A percentile compares a stretch with the other conserved stretches of the same genome.
These are phyloP conservation scores for Primulina eburnea DNA, from an alignment of 257 asterid genomes.

Conservation along the genomic window DNA sequence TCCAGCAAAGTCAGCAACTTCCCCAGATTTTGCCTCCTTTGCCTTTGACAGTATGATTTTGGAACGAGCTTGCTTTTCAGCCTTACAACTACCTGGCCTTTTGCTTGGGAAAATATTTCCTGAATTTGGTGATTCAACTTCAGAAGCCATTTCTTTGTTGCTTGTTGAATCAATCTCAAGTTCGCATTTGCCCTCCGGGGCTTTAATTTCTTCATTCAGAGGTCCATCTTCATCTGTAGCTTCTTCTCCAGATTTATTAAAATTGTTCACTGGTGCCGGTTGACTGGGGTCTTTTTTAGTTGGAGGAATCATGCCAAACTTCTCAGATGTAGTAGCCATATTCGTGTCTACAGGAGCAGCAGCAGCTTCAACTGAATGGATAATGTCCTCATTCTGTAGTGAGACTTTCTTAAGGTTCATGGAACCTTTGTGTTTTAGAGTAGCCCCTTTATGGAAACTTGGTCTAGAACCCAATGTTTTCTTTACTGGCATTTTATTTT, in stretches of 20 bases:
- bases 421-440: slow-evolving; percentile 43
- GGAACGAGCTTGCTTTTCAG: slow-evolving; percentile 26
- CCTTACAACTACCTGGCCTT: slow-evolving; percentile 19
- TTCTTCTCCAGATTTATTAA: slow-evolving; percentile 14
- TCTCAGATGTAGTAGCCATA: slow-evolving; percentile 29
- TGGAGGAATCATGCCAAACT: slow-evolving; percentile 26
- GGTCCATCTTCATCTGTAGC: slow-evolving; percentile 21
- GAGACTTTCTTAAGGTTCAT: slow-evolving; percentile 33
- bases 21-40: slow-evolving; percentile 27
- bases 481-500: slow-evolving; percentile 43
- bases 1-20: slow-evolving; percentile 24
- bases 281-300: slow-evolving; percentile 15
- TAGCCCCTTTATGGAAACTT: slow-evolving; percentile 33
- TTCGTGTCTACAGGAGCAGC: slow-evolving; percentile 21
- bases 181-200: slow-evolving; percentile 36
- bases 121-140: slow-evolving; percentile 28
- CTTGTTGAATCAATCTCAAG: slow-evolving; percentile 23
- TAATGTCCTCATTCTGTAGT: slow-evolving; percentile 21
- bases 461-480: slow-evolving; percentile 57
- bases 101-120: slow-evolving; percentile 21
- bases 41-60: slow-evolving; percentile 11
- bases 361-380: slow-evolving; percentile 26
- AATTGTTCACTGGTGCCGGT: slow-evolving; percentile 1
- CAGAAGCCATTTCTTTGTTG: slow-evolving; percentile 23
- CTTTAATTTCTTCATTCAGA: slow-evolving; percentile 43